A percentile compares a stretch with the other conserved stretches of the same genome.
phyloP scores from a whole-genome alignment of 148 eudicot genomes.

The Rheum nobile region DNA sequence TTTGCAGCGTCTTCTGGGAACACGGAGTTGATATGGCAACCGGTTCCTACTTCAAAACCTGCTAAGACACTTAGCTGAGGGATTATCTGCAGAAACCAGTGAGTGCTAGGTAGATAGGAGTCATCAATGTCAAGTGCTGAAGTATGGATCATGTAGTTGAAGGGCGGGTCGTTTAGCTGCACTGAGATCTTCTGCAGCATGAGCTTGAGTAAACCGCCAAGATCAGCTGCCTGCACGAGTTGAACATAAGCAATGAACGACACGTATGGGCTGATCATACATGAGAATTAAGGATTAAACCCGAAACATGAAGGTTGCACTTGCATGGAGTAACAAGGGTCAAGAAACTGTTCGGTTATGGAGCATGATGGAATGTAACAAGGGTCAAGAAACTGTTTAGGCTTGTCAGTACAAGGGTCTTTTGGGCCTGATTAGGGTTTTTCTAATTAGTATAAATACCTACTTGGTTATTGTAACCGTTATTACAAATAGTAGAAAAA shows the following conservation, averaged over 20 bases:
- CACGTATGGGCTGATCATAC: background rate
- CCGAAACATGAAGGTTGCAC: too few relatives aligned
- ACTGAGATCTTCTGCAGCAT: conserved; percentile 58
- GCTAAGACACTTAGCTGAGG: conserved; percentile 64
- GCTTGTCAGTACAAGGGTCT: too few relatives aligned
- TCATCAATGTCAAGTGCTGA: conserved; percentile 42
- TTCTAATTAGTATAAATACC: too few relatives aligned
- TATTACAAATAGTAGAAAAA: too few relatives aligned
- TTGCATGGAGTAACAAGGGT: too few relatives aligned
- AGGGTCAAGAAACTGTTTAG: too few relatives aligned
- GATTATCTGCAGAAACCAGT: conserved; percentile 89
- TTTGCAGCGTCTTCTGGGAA: conserved; percentile 93
- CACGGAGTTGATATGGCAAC: conserved; percentile 86
- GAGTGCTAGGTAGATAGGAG: conserved; percentile 39
- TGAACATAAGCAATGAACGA: background rate
- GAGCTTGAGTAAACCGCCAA: conserved; percentile 72
- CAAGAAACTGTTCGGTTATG: too few relatives aligned
- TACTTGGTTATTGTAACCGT: too few relatives aligned
- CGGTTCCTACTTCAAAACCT: conserved; percentile 90
- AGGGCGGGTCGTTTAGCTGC: conserved; percentile 85
- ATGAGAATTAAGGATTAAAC: too few relatives aligned
- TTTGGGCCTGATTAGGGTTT: too few relatives aligned
- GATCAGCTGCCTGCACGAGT: conserved; percentile 66
- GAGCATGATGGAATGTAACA: too few relatives aligned
- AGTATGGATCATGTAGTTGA: conserved; percentile 79